Base-by-base conservation (phyloP, 1,284 basidiomycete species). In the Tetrapyrgos nigripes region DNA sequence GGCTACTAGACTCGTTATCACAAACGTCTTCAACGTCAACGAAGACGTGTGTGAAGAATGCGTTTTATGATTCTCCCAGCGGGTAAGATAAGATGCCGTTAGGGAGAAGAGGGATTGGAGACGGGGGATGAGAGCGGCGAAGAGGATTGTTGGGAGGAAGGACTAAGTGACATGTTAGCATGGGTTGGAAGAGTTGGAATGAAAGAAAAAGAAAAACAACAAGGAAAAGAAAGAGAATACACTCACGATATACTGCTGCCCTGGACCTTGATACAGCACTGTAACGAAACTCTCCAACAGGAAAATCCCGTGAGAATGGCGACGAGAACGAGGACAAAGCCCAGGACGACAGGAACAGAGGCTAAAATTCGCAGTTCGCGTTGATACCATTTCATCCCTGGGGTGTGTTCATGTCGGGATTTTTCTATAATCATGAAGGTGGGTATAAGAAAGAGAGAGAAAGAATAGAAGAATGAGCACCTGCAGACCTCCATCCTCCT, bases 31-130 rank as follows among this genome's bases (percentile, higher is more conserved):
- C 70, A 93, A 80, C 5, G 96, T 97, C 31, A 98, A 81, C 6
- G 92, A 94, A 14, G 87, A 84, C 60, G 88, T 84, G 70, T 94
- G 87, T 1, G 86, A 84, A 2, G 89, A 90, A 64, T 91, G 83
- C 63, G 93, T 93, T 2, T 85, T 81, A 70, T 97, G 94, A 69
- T 96, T 94, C 76, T 99, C 97, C 93, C 93, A 97, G 51, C 83
- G 76, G 1, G 96, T 97, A 54, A 98, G 82, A 8, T 80, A 76
- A 29, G 78, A 78, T 0, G 94, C 93, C 49, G 90, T 83, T 0
- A 76, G 68, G 63, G 91, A 89, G 76, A 97, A 97, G 1, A 91
- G 73, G 0, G 81, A 83, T n/a, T 97, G 84, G 31, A 98, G 82
- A 60, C 87, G 87, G 0, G 97, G 97, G 0, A 99, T 89, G 11